Conservation (phyloP, 2,329 filamentous ascomycete genomes). For the Phaeophleospora eucalypticola region DNA sequence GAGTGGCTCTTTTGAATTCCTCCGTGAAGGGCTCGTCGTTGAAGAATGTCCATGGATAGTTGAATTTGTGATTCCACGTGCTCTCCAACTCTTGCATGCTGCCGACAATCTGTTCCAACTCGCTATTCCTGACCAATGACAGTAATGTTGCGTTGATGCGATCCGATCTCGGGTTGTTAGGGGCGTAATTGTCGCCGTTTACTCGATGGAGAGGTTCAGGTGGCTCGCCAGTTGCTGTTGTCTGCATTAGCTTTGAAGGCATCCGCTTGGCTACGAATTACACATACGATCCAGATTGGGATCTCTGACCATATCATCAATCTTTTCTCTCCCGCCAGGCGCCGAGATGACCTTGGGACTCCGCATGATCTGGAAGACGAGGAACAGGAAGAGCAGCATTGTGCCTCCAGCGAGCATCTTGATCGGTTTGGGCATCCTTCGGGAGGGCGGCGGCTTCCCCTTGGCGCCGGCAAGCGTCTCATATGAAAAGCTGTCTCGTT, state of each 20-base stretch:
- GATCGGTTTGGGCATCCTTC: conserved; percentile 81
- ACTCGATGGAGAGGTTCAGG: conserved; percentile 70
- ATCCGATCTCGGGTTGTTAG: conserved; percentile 68
- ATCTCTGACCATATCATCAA: conserved; percentile 67
- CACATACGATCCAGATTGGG: conserved; percentile 79
- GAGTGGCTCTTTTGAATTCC: conserved; percentile 83
- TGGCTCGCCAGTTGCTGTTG: conserved; percentile 65
- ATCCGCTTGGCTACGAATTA: background rate
- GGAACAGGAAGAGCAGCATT: conserved; percentile 69
- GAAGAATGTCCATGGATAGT: conserved; percentile 99
- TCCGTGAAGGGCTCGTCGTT: conserved; percentile 92
- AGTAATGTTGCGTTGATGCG: conserved; percentile 92
- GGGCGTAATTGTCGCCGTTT: conserved; percentile 67
- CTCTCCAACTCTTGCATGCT: conserved; percentile 89
- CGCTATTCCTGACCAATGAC: conserved; percentile 86
- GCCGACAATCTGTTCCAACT: conserved; percentile 75
- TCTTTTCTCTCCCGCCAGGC: conserved; percentile 35
- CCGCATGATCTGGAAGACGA: conserved; percentile 70
- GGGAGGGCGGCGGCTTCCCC: conserved; percentile 36
- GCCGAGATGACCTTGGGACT: conserved; percentile 45
- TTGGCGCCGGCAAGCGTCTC: conserved; percentile 13
- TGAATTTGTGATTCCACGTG: conserved; percentile 98
- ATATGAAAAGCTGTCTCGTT: conserved; percentile 8
- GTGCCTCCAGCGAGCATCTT: conserved; percentile 71
- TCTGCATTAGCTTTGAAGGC: background rate